These are phyloP conservation scores for Ceratobasidium sp. DNA, from an alignment of 1,284 basidiomycete genomes.

Conservation along the genomic window DNA sequence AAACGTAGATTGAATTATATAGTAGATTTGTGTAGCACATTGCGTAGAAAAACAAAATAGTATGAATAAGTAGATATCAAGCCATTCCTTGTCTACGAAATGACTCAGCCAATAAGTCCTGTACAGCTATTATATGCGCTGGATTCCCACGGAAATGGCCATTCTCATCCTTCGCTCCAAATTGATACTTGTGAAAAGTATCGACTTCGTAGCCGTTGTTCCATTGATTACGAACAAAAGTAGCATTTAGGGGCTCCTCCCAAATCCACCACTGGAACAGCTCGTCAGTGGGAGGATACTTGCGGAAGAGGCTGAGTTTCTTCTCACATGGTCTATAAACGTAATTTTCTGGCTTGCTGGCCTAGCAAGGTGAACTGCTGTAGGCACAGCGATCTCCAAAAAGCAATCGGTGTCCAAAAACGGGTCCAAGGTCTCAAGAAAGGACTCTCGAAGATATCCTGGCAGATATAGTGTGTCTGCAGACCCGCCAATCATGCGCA, in stretches of 20 bases:
- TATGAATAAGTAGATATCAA: no score
- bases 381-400: conserved; percentile 62
- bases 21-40: no score
- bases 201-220: conserved; percentile 60
- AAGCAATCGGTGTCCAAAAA: conserved; percentile 64
- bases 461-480: conserved; percentile 64
- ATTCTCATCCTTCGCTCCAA: conserved; percentile 56
- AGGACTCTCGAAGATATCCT: conserved; percentile 54
- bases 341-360: conserved; percentile 57
- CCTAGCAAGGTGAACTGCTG: conserved; percentile 58
- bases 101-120: conserved; percentile 37
- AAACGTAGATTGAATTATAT: no score
- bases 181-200: conserved; percentile 64
- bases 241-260: conserved; percentile 59
- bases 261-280: conserved; percentile 59
- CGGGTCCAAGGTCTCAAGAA: conserved; percentile 57
- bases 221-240: conserved; percentile 62
- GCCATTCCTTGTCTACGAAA: conserved; percentile 43
- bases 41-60: no score
- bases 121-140: conserved; percentile 32
- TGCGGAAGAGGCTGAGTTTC: background rate
- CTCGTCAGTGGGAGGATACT: background rate
- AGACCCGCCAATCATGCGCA: conserved; percentile 61
- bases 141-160: conserved; percentile 47
- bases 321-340: conserved; percentile 58